These are phyloP conservation scores for Fomitopsis palustris DNA, from an alignment of 1,284 basidiomycete species.

Conservation along the genomic window DNA sequence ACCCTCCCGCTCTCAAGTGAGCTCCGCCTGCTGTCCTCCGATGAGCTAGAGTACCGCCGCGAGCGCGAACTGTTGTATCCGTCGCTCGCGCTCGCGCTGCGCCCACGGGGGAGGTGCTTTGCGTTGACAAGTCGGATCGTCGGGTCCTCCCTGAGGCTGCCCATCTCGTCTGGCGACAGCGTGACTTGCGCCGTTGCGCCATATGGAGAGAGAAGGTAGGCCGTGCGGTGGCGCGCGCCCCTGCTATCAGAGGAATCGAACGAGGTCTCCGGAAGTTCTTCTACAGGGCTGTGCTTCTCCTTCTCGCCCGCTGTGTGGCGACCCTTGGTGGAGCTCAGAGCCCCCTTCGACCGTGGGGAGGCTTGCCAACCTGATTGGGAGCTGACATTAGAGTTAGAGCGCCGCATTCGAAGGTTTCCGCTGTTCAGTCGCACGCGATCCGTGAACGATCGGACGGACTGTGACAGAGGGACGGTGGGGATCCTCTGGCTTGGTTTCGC, in stretches of 20 bases:
- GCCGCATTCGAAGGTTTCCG: constrained; percentile 15
- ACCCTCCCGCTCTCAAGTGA: constrained; percentile 6
- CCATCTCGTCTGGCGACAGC: constrained; percentile 10
- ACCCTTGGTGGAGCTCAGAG: background rate
- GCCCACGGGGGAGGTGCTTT: constrained; percentile 12
- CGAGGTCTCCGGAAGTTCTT: constrained; percentile 18
- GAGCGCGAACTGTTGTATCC: background rate
- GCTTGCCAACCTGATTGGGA: constrained; percentile 11
- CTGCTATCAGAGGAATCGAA: constrained; percentile 6
- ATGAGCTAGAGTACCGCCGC: constrained; percentile 2
- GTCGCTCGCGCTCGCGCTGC: constrained; percentile 8
- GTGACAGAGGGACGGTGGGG: constrained; percentile 15
- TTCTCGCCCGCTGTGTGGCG: background rate
- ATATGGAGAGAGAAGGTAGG: constrained; percentile 14
- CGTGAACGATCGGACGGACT: constrained; percentile 26
- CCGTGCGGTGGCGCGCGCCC: constrained; percentile 6
- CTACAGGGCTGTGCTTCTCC: constrained; percentile 12
- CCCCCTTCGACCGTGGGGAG: constrained; percentile 1
- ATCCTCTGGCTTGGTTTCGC: constrained; percentile 34
- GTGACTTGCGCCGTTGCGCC: constrained; percentile 18
- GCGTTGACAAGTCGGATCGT: constrained; percentile 30
- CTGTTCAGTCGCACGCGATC: constrained; percentile 22
- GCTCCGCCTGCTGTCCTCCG: background rate
- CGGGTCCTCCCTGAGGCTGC: constrained; percentile 11
- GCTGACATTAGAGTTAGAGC: constrained; percentile 1